phyloP scores from a whole-genome alignment of 2,329 filamentous ascomycete species.

The Aureobasidium sp. region DNA sequence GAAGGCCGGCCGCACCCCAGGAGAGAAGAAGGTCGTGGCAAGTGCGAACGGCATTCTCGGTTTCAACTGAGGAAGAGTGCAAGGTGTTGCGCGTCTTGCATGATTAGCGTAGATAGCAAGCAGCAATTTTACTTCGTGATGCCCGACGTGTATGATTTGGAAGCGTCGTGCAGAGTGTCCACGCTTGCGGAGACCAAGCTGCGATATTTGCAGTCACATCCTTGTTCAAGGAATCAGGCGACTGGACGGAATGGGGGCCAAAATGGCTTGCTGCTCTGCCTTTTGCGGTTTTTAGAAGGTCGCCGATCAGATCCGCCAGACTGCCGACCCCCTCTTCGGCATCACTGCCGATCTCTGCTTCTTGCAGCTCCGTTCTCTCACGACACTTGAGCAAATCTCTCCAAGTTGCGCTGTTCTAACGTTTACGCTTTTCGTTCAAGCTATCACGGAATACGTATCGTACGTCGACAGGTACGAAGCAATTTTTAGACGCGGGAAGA shows the following conservation, averaged over 20 bases:
- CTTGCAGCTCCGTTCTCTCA: neutral
- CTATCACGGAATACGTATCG: neutral
- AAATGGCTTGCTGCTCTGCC: neutral
- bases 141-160: neutral
- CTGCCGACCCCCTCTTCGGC: neutral
- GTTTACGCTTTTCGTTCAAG: neutral
- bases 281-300: neutral
- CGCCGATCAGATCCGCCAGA: neutral
- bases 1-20: neutral
- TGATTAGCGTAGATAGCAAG: neutral
- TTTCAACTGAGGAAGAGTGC: neutral
- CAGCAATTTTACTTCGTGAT: neutral
- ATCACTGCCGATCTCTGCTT: neutral
- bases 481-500: neutral
- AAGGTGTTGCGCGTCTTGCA: neutral
- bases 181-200: neutral
- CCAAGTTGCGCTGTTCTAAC: neutral
- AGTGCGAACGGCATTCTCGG: constrained; percentile 8
- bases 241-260: neutral
- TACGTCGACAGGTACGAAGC: neutral
- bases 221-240: neutral
- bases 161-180: neutral
- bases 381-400: neutral
- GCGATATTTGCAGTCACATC: neutral
- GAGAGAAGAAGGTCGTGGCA: constrained; percentile 10